Conservation (phyloP, 2,329 filamentous ascomycete species). For the Aspergillus chevalieri region DNA sequence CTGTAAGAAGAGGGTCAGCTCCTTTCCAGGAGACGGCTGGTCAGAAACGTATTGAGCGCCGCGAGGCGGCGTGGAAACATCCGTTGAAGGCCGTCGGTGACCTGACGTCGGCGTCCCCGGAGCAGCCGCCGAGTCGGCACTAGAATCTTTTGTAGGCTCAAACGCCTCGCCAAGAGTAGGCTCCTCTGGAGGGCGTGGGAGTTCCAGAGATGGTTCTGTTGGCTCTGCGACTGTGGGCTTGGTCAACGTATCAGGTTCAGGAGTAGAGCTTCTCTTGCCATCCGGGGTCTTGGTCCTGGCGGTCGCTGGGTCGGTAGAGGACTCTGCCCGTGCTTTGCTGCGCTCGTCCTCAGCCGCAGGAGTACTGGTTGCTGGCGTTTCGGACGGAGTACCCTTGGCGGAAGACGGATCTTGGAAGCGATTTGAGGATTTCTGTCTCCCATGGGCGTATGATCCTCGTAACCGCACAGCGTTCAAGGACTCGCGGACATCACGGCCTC, state of each 20-base stretch:
- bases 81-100: conserved; percentile 12
- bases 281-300: conserved; percentile 55
- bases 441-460: conserved; percentile 51
- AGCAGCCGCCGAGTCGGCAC: conserved; percentile 9
- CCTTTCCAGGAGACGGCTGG: conserved; percentile 66
- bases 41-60: conserved; percentile 54
- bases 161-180: conserved; percentile 30
- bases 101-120: conserved; percentile 24
- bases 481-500: conserved; percentile 69
- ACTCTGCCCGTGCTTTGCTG: conserved; percentile 29
- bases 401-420: conserved; percentile 56
- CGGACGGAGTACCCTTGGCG: conserved; percentile 44
- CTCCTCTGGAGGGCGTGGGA: conserved; percentile 36
- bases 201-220: conserved; percentile 56
- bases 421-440: conserved; percentile 47
- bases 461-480: conserved; percentile 68
- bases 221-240: conserved; percentile 49
- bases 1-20: conserved; percentile 88
- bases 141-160: conserved; percentile 25
- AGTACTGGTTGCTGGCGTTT: conserved; percentile 44
- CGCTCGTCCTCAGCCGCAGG: conserved; percentile 49
- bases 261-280: conserved; percentile 49
- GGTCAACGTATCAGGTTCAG: conserved; percentile 29
- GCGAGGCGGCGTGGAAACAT: conserved; percentile 36
- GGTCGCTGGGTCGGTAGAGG: conserved; percentile 11